Conservation (phyloP, 2,329 filamentous ascomycete genomes). For the Aspergillus texensis region DNA sequence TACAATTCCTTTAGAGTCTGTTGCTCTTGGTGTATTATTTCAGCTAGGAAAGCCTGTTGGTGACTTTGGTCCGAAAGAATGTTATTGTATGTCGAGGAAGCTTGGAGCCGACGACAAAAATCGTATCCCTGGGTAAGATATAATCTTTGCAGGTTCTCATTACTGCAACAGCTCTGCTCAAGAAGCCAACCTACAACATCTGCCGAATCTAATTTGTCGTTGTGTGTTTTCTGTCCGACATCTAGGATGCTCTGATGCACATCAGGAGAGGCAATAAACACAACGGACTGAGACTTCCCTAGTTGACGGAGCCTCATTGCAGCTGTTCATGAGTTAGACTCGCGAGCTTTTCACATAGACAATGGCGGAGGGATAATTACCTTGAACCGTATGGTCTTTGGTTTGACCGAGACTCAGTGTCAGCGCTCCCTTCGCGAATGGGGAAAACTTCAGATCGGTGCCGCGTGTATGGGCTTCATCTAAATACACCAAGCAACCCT, state of each 20-base stretch:
- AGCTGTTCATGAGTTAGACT: slow-evolving; percentile 42
- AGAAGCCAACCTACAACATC: slow-evolving; percentile 65
- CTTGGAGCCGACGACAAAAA: slow-evolving; percentile 61
- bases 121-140: slow-evolving; percentile 64
- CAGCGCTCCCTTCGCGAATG: slow-evolving; percentile 52
- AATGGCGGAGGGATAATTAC: slow-evolving; percentile 32
- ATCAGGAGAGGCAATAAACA: slow-evolving; percentile 60
- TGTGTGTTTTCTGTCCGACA: slow-evolving; percentile 33
- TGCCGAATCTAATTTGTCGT: slow-evolving; percentile 44
- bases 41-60: slow-evolving; percentile 45
- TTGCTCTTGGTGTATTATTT: slow-evolving; percentile 56
- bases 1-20: slow-evolving; percentile 64
- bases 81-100: slow-evolving; percentile 45
- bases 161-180: slow-evolving; percentile 62
- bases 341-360: not conserved
- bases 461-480: slow-evolving; percentile 66
- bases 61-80: slow-evolving; percentile 42
- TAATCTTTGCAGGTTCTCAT: slow-evolving; percentile 61
- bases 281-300: slow-evolving; percentile 57
- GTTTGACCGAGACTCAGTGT: slow-evolving; percentile 61
- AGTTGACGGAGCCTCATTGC: slow-evolving; percentile 68
- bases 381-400: slow-evolving; percentile 65
- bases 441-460: slow-evolving; percentile 61
- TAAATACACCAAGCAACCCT: slow-evolving; percentile 59
- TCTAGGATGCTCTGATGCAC: slow-evolving; percentile 64